Percentiles rank a stretch among this genome's conserved stretches.
Evolutionary conservation across 1,284 basidiomycete species (phyloP).

Genomic region (Tranzscheliella williamsii): DNA sequence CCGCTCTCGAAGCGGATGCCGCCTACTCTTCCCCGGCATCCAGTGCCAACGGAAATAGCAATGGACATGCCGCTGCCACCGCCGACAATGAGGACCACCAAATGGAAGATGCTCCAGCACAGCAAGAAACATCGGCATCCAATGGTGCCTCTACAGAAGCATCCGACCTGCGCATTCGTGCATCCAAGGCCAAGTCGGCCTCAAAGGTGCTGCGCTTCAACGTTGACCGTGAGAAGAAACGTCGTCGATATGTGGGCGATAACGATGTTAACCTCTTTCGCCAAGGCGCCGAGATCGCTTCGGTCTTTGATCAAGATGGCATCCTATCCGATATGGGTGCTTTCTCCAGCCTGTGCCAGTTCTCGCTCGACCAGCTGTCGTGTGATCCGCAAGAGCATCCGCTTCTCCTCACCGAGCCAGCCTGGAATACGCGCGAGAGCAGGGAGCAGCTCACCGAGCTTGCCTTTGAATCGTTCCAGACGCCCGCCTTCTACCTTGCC

Average conservation of each 20-base stretch:
- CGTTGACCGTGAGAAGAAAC: slow-evolving; percentile 64
- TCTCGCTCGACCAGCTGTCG: slow-evolving; percentile 41
- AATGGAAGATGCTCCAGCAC: slow-evolving; percentile 4
- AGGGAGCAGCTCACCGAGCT: slow-evolving; percentile 92
- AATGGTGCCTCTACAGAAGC: slow-evolving; percentile 19
- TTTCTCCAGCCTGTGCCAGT: slow-evolving; percentile 31
- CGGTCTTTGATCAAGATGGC: slow-evolving; percentile 77
- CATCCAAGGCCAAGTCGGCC: slow-evolving; percentile 21
- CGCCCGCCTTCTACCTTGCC: slow-evolving; percentile 94
- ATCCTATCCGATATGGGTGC: slow-evolving; percentile 62
- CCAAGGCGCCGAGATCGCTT: slow-evolving; percentile 80
- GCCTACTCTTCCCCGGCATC: slow-evolving; percentile 8
- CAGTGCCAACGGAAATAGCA: not conserved
- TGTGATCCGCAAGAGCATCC: slow-evolving; percentile 74
- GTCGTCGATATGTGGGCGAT: slow-evolving; percentile 76
- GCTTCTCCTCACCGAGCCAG: slow-evolving; percentile 87
- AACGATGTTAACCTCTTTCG: slow-evolving; percentile 91
- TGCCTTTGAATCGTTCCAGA: slow-evolving; percentile 92
- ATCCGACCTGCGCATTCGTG: slow-evolving; percentile 27
- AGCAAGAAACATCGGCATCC: slow-evolving; percentile 5
- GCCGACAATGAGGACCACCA: slow-evolving; percentile 24
- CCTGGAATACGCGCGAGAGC: slow-evolving; percentile 89
- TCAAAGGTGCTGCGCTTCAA: slow-evolving; percentile 27
- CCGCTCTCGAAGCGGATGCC: slow-evolving; percentile 27
- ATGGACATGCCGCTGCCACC: slow-evolving; percentile 4